Conservation (phyloP, 1,284 basidiomycete species). For the Irpex sp. region DNA sequence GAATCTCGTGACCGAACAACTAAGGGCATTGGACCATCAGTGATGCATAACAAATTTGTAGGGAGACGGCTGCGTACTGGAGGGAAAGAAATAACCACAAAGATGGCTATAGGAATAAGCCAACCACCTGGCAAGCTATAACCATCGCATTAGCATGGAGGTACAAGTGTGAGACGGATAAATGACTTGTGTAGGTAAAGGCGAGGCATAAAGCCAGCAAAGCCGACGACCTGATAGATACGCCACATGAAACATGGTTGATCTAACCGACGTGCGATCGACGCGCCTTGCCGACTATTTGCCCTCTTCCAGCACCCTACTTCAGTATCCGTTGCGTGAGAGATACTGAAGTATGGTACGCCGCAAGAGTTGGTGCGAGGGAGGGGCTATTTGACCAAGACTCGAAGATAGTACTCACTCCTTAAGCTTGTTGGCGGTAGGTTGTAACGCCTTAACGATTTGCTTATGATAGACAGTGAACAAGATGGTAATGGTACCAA, state of each 20-base stretch:
- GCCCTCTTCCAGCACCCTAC: background rate
- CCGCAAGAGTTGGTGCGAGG: background rate
- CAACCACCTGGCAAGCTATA: constrained; percentile 51
- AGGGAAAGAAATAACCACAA: constrained; percentile 78
- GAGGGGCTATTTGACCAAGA: background rate
- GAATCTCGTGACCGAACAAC: constrained; percentile 78
- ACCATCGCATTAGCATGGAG: background rate
- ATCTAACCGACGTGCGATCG: background rate
- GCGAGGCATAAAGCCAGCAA: background rate
- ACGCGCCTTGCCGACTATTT: background rate
- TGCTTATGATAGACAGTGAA: constrained; percentile 53
- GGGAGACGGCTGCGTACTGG: constrained; percentile 41
- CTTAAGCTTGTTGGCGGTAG: constrained; percentile 50
- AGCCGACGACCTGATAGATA: background rate
- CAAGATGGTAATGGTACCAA: constrained; percentile 40
- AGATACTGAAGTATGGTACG: background rate
- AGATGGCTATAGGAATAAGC: constrained; percentile 78
- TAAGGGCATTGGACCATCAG: constrained; percentile 23
- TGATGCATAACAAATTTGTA: background rate
- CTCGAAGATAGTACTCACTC: constrained; percentile 26
- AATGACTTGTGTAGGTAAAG: too few species aligned
- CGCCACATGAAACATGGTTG: background rate
- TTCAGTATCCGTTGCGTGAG: background rate
- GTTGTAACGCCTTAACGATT: constrained; percentile 57
- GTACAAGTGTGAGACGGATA: background rate